A percentile compares a stretch with the other conserved stretches of the same genome.
Evolutionary conservation across 768 basidiomycete species (phyloP).

Genomic region (Tricholoma saponaceum): DNA sequence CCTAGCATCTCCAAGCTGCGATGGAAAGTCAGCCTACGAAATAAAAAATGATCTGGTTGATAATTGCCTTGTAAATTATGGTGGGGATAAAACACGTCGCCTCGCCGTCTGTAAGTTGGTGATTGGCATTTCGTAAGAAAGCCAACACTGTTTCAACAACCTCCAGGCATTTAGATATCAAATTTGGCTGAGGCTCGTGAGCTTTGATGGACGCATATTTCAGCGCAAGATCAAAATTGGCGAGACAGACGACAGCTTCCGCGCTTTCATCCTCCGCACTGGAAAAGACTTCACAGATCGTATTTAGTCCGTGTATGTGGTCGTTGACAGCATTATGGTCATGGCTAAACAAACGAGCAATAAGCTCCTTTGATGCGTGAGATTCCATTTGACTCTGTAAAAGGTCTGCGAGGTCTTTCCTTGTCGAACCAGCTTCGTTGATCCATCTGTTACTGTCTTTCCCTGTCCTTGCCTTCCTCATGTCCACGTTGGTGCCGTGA

Average conservation of each 20-base stretch:
- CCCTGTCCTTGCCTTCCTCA: conserved; percentile 60
- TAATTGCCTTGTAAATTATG: conserved; percentile 78
- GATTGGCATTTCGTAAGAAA: conserved; percentile 67
- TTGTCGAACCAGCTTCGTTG: conserved; percentile 77
- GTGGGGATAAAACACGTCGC: conserved; percentile 87
- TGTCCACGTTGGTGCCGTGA: conserved; percentile 50
- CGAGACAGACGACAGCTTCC: conserved; percentile 58
- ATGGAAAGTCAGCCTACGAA: conserved; percentile 1
- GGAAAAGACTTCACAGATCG: conserved; percentile 73
- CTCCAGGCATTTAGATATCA: conserved; percentile 85
- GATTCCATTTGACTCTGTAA: conserved; percentile 92
- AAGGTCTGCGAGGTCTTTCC: conserved; percentile 83
- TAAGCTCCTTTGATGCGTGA: conserved; percentile 69
- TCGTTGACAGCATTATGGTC: conserved; percentile 96
- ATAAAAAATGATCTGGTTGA: neutral
- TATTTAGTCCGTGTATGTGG: conserved; percentile 71
- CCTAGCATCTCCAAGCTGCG: conserved; percentile 87
- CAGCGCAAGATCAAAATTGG: conserved; percentile 86
- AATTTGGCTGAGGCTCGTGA: conserved; percentile 88
- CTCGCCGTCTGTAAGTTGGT: conserved; percentile 83
- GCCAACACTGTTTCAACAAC: conserved; percentile 74
- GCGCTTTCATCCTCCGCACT: conserved; percentile 54
- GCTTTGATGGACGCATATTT: conserved; percentile 92
- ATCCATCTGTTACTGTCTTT: conserved; percentile 84
- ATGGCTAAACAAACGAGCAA: conserved; percentile 82